Base-by-base conservation (phyloP, 371 early-diverging fungal species). In the Amoeboaphelidium protococcarum region DNA sequence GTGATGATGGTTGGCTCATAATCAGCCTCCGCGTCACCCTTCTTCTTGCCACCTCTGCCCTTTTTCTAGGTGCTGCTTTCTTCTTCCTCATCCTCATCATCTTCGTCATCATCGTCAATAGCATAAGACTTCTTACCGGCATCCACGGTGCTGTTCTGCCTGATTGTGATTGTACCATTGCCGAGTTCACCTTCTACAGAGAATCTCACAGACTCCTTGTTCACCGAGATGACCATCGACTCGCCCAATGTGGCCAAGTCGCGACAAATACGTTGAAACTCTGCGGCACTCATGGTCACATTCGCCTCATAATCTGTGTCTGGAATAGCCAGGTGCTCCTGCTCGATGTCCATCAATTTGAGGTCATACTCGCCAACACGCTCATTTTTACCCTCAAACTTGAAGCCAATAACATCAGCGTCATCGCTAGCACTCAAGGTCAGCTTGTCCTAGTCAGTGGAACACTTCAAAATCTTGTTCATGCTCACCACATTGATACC, bases 331-430 rank as follows among this genome's bases (percentile, higher is more conserved):
- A 92, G 71, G 58, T 90, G 85, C 52, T 97, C 96, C 46, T 72
- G 69, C 61, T 91, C 92, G 56, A 94, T 86, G 58, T 87, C 87
- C 83, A 95, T 86, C 49, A 97, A 69, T 69, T 94, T 95, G 48
- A 95, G 67, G 52, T 87, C 83, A 60, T 78, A 94, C 62, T 91
- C 91, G 51, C 80, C 78, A 48, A 80, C 66, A 47, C 84, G 72
- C 51, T 87, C 88, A 50, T 73, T 73, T 44, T 57, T 55, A 64
- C 69, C 73, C 60, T 88, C 90, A 63, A 91, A 91, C 23, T 74
- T 66, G 58, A 95, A 54, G 52, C 62, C 68, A 51, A 95, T 63
- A 20, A 68, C 67, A 61, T 92, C 90, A 13, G 71, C 81, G 47
- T 72, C 68, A 54, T 89, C 87, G 47, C 82, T 82, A 42, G 88